Percentiles rank a stretch among this genome's conserved stretches.
Conservation (phyloP, 176 grass and related monocot genomes). For the Puya raimondii region DNA sequence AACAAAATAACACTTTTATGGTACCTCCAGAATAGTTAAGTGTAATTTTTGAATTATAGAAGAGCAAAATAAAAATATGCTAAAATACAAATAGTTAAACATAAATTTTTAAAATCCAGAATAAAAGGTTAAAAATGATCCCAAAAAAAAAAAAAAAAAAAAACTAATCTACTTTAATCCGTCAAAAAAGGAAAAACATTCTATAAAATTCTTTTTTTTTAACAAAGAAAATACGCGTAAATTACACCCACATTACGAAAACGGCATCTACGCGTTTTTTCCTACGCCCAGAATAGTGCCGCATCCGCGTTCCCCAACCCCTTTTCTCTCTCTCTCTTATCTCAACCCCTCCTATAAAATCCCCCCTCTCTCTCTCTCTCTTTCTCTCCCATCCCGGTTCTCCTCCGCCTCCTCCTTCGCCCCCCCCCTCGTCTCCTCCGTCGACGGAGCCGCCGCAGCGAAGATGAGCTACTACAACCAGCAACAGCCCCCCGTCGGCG, state of each 20-base stretch:
- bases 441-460: neutral
- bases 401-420: neutral
- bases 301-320: neutral
- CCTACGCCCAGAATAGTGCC: neutral
- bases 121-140: too few species aligned
- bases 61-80: too few species aligned
- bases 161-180: too few species aligned
- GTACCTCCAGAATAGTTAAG: too few species aligned
- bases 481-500: conserved; percentile 31
- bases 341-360: conserved; percentile 4
- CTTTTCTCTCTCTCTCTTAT: neutral
- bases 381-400: conserved; percentile 7
- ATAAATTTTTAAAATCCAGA: too few species aligned
- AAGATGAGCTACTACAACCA: conserved; percentile 44
- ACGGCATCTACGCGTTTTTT: neutral
- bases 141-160: too few species aligned
- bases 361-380: neutral
- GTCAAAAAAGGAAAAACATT: too few species aligned
- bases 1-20: too few species aligned
- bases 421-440: neutral
- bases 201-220: too few species aligned
- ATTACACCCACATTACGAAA: neutral
- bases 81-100: too few species aligned
- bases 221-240: too few species aligned
- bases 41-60: too few species aligned